Evolutionary conservation across 495 filamentous ascomycete genomes (phyloP).

Genomic region (Neurospora tetraspora): DNA sequence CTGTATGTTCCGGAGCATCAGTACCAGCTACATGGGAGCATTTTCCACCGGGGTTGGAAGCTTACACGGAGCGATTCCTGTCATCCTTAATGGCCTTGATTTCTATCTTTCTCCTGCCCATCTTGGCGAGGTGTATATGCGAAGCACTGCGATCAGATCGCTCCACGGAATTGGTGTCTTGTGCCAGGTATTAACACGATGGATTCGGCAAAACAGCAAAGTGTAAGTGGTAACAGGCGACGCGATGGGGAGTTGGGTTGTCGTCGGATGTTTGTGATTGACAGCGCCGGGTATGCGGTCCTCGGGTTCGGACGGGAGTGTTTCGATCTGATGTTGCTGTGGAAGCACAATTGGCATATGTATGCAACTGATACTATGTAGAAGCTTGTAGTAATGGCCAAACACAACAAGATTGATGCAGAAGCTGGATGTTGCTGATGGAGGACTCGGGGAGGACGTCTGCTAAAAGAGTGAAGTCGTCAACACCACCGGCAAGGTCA

Average conservation of each 20-base stretch:
- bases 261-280: neutral
- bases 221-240: neutral
- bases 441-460: neutral
- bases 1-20: conserved; percentile 61
- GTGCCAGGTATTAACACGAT: neutral
- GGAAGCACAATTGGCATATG: neutral
- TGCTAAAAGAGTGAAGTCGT: neutral
- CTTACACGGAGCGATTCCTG: conserved; percentile 96
- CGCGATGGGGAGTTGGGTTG: neutral
- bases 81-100: conserved; percentile 99
- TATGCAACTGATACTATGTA: neutral
- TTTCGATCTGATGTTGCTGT: neutral
- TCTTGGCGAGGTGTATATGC: conserved; percentile 23
- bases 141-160: neutral
- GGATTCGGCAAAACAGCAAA: neutral
- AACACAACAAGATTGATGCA: neutral
- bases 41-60: conserved; percentile 53
- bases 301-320: neutral
- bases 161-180: neutral
- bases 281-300: neutral
- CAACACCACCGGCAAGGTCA: neutral
- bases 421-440: neutral
- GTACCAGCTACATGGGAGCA: conserved; percentile 77
- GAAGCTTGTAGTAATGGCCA: neutral
- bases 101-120: conserved; percentile 78